Base-by-base conservation (phyloP, 1,139 yeast species). In the Blastobotrys proliferans region DNA sequence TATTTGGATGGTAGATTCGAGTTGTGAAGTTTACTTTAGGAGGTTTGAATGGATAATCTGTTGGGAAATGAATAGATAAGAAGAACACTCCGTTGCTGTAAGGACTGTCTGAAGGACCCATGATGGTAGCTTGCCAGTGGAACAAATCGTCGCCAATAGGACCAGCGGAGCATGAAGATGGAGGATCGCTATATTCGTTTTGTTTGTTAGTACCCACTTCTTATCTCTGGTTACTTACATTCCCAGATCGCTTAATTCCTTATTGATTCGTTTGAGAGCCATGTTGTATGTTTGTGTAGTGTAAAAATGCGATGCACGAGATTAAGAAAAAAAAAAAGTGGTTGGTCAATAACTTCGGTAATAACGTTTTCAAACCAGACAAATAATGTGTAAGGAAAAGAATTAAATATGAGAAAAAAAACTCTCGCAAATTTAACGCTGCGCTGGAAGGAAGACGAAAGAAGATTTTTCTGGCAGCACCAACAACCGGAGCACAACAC, bases 91-190 rank as follows among this genome's bases (percentile, higher is more conserved):
- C 96, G 54, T 94, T 94, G 41, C 95, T 86, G 60, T 86, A 87
- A 55, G 96, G 95, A 42, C 94, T 83, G 68, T 87, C 96, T 54
- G 92, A 76, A 39, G 96, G 96, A 37, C 96, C 96, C 92, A 87
- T 84, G 66, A 87, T 87, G 46, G 95, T 86, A 38, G 96, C 96
- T 69, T 87, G 95, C 96, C 96, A 87, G 74, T 86, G 95, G 72
- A 82, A 87, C 64, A 87, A 74, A 64, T 87, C 95, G 61, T 92
- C 97, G 45, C 97, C 97, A 41, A 87, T 94, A 59, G 99, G 99
- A 41, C 98, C 99, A 9, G 98, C 98, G 32, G 97, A 88, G 70
- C 98, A 94, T 40, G 97, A 88, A 48, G 97, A 86, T 61, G 98
- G 98, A 53, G 98, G 99, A 67, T 92, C 99, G 77, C 95, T 86